A percentile compares a stretch with the other conserved stretches of the same genome.
Conservation (phyloP, 305 asterid species). For the Solanum chacoense region DNA sequence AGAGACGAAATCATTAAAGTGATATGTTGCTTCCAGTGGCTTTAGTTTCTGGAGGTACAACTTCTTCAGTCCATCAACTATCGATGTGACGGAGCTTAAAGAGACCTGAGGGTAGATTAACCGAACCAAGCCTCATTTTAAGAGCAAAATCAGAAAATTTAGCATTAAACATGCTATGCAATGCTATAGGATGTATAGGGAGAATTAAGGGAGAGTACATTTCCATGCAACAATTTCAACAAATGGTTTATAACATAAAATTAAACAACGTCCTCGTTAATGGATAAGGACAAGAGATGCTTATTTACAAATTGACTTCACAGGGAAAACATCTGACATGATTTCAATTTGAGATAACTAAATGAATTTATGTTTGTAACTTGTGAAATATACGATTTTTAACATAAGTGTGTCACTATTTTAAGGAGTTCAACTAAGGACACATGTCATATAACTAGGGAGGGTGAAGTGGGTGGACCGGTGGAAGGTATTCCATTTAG, state of each 20-base stretch:
- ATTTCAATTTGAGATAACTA: background rate
- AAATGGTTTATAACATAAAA: background rate
- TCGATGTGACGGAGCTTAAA: slow-evolving; percentile 73
- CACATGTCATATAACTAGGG: background rate
- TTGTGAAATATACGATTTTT: background rate
- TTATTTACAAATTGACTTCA: background rate
- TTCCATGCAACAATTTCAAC: background rate
- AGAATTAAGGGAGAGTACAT: background rate
- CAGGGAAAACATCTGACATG: background rate
- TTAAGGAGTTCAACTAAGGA: background rate
- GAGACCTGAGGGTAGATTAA: slow-evolving; percentile 42
- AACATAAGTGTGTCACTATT: background rate
- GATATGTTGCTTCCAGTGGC: slow-evolving; percentile 77
- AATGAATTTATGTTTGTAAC: background rate
- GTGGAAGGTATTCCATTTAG: background rate
- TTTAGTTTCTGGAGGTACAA: slow-evolving; percentile 76
- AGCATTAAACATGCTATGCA: background rate
- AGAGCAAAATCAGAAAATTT: background rate
- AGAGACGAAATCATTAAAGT: slow-evolving; percentile 80
- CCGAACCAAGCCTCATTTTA: background rate
- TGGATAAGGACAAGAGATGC: background rate
- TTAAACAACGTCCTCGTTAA: background rate
- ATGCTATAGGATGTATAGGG: background rate
- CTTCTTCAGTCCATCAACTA: slow-evolving; percentile 85
- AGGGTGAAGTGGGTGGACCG: background rate